Evolutionary conservation across 2,329 filamentous ascomycete genomes (phyloP), one percentile per base, ranked within the genome.

Genomic region (Botrytis galanthina): DNA sequence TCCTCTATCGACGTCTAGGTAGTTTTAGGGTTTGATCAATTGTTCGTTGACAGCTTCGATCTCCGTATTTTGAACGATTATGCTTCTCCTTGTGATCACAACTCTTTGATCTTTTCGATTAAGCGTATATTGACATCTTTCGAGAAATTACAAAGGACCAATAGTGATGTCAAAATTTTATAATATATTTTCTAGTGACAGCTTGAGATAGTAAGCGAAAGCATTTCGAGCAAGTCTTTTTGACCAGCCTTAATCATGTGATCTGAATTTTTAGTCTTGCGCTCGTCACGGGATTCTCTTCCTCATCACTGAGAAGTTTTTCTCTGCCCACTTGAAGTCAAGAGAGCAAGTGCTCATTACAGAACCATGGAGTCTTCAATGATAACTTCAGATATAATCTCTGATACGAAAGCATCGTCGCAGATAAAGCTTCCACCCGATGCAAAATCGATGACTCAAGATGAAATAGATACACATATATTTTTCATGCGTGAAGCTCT

Each of bases 401-500:
- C 48, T 54, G 35, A 68, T 9, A 68, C 26, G 54, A n/a, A 68
- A 42, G 44, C 7, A 39, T 16, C 64, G 10, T 57, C 35, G 5
- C 48, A 57, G 29, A 71, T 61, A 46, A 68, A 72, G 39, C 32
- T 68, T 22, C 71, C 62, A 14, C 51, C 62, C 18, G 62, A 60
- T 32, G 60, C 72, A 20, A 60, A 73, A 60, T 48, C 10, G 16
- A 75, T 77, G 75, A 64, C 72, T 6, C 42, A 72, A 14, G 71
- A 74, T 62, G 77, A 79, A 69, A 73, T 63, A 62, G 48, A 73
- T 18, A 79, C 84, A 35, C 87, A 89, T 76, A 82, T 86, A 73
- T 82, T 81, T 61, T 97, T 94, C 83, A 97, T 97, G 89, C 89
- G 91, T 78, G 91, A 95, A 81, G 95, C 95, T 75, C 87, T 98